These are phyloP conservation scores for Orbilia javanica DNA, from an alignment of 2,329 filamentous ascomycete species.

Conservation along the genomic window DNA sequence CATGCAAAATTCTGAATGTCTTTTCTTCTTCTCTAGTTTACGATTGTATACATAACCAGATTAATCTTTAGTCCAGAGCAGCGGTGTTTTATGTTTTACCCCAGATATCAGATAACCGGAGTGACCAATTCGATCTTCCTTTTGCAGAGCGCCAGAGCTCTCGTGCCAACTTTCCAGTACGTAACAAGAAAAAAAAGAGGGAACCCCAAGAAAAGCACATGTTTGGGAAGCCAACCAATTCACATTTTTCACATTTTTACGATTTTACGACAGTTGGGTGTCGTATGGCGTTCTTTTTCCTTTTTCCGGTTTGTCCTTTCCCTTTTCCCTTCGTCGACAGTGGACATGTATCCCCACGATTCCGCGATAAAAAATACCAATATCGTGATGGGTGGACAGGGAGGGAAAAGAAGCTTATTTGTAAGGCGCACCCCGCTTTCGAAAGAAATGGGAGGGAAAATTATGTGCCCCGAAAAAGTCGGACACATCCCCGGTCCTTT, in stretches of 20 bases:
- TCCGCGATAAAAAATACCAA: constrained; percentile 31
- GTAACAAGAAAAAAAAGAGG: constrained; percentile 30
- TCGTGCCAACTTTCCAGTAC: constrained; percentile 41
- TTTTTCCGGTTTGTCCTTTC: not conserved
- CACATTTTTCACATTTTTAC: not conserved
- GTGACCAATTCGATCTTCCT: constrained; percentile 17
- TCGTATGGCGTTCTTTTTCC: constrained; percentile 3
- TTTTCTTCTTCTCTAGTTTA: not conserved
- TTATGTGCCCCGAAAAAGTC: constrained; percentile 32
- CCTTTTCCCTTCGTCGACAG: too few relatives aligned
- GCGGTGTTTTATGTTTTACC: constrained; percentile 36
- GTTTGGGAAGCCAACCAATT: not conserved
- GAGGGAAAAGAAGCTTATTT: constrained; percentile 4
- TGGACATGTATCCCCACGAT: constrained; percentile 48
- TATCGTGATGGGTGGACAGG: constrained; percentile 12
- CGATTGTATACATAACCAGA: not conserved
- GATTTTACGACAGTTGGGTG: not conserved
- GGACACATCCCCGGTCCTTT: constrained; percentile 3
- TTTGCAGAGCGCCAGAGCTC: constrained; percentile 57
- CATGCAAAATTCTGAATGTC: constrained; percentile 10
- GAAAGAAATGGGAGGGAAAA: not conserved
- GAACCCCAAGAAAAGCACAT: constrained; percentile 36
- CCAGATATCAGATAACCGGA: constrained; percentile 20
- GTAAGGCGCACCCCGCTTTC: not conserved
- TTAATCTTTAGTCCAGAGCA: constrained; percentile 1